Conservation (phyloP, 1,284 basidiomycete genomes). For the Ganoderma resinaceum region DNA sequence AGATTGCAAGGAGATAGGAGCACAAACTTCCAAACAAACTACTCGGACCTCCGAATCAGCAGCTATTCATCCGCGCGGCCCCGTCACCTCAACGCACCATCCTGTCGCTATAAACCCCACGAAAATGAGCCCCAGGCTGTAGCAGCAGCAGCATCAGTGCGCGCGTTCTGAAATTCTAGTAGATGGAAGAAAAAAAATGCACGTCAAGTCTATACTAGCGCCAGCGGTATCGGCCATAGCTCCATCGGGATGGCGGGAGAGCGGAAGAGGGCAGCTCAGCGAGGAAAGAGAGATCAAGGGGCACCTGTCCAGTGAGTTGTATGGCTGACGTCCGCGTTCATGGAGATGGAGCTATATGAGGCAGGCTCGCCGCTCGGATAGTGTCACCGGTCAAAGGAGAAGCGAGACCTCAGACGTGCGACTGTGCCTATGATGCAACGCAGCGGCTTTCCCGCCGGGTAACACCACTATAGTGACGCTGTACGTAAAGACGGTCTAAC, state of each 20-base stretch:
- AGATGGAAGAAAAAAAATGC: neutral
- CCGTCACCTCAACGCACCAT: conserved; percentile 5
- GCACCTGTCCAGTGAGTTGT: conserved; percentile 8
- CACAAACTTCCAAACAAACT: conserved; percentile 17
- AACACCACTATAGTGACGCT: neutral
- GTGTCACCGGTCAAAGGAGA: neutral
- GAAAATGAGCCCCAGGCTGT: conserved; percentile 14
- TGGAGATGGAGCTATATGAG: conserved; percentile 11
- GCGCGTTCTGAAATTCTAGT: neutral
- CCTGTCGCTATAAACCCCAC: conserved; percentile 13
- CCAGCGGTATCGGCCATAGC: conserved; percentile 11
- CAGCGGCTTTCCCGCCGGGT: conserved; percentile 1
- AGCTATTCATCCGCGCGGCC: neutral
- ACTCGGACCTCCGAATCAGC: neutral
- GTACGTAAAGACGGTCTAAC: conserved; percentile 10
- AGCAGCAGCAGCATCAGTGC: conserved; percentile 2
- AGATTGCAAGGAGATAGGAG: neutral
- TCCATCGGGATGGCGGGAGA: conserved; percentile 10
- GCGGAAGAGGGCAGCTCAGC: neutral
- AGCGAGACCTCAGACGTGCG: conserved; percentile 2
- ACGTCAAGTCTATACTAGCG: conserved; percentile 14
- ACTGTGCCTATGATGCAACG: conserved; percentile 7
- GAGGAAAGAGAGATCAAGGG: conserved; percentile 4
- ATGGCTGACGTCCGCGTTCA: conserved; percentile 2
- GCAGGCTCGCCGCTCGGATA: neutral